A percentile compares a stretch with the other conserved stretches of the same genome.
Evolutionary conservation across 2,329 filamentous ascomycete species (phyloP).

Genomic region (Diaporthe velutina): DNA sequence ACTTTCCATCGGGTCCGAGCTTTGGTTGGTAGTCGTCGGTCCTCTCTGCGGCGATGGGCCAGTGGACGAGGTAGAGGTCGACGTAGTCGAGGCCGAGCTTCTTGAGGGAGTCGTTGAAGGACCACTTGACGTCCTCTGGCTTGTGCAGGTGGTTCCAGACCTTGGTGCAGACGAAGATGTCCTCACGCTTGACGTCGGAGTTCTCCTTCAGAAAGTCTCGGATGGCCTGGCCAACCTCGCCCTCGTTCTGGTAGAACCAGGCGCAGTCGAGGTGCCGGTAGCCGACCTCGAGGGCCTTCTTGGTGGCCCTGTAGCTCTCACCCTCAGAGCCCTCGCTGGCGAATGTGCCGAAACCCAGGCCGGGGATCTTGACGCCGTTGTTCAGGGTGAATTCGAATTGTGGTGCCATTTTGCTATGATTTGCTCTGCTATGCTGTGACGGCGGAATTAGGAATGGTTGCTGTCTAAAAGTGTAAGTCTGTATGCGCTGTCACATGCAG

Average conservation of each 20-base stretch:
- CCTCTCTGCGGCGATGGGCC: slow-evolving; percentile 61
- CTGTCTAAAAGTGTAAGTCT: slow-evolving; percentile 22
- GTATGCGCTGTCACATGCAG: slow-evolving; percentile 31
- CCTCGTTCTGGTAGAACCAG: slow-evolving; percentile 78
- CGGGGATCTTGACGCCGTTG: slow-evolving; percentile 71
- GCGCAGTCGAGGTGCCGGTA: slow-evolving; percentile 79
- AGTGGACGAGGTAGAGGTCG: slow-evolving; percentile 71
- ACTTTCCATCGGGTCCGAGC: slow-evolving; percentile 60
- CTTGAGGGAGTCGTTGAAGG: slow-evolving; percentile 64
- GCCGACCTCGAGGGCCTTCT: slow-evolving; percentile 70
- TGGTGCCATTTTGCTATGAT: slow-evolving; percentile 40
- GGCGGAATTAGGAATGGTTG: neutral
- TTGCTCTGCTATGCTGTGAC: neutral
- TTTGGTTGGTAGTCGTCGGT: slow-evolving; percentile 57
- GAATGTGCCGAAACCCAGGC: slow-evolving; percentile 75
- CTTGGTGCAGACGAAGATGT: slow-evolving; percentile 76
- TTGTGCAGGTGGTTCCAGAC: slow-evolving; percentile 77
- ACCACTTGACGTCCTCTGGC: slow-evolving; percentile 67
- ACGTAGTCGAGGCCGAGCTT: slow-evolving; percentile 66
- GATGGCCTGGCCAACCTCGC: slow-evolving; percentile 70
- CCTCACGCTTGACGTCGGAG: slow-evolving; percentile 60
- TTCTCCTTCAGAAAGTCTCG: slow-evolving; percentile 57
- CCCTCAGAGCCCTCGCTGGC: slow-evolving; percentile 73
- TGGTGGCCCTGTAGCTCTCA: slow-evolving; percentile 74
- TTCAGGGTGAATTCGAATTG: slow-evolving; percentile 57